Conservation (phyloP, 768 basidiomycete genomes). For the Stropharia rugosoannulata region DNA sequence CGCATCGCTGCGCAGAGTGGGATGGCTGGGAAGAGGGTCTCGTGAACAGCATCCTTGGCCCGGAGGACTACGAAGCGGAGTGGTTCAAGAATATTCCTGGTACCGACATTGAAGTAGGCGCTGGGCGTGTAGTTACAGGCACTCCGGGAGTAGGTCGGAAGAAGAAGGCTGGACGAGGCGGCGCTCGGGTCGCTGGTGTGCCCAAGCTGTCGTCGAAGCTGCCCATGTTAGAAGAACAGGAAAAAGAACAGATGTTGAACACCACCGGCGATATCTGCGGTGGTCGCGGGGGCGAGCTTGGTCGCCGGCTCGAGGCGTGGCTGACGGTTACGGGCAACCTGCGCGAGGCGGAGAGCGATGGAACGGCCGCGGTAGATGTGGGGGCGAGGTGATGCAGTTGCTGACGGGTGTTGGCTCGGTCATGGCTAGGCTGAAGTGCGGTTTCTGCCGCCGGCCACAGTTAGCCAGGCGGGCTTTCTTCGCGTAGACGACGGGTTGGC, state of each 20-base stretch:
- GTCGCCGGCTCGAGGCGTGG: slow-evolving; percentile 75
- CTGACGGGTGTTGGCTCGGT: background rate
- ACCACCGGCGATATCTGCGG: slow-evolving; percentile 77
- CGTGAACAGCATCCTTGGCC: slow-evolving; percentile 70
- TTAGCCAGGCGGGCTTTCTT: too few species aligned
- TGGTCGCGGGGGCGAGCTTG: slow-evolving; percentile 76
- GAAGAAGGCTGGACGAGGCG: slow-evolving; percentile 9
- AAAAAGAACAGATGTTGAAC: slow-evolving; percentile 69
- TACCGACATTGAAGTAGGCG: background rate
- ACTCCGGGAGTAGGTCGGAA: background rate
- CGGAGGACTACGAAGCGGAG: slow-evolving; percentile 67
- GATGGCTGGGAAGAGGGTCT: slow-evolving; percentile 92
- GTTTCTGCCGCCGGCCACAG: too few species aligned
- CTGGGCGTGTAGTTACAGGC: background rate
- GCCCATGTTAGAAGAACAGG: slow-evolving; percentile 58
- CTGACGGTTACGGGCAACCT: slow-evolving; percentile 45
- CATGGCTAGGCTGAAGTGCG: too few species aligned
- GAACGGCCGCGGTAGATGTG: background rate
- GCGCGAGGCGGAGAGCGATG: slow-evolving; percentile 11
- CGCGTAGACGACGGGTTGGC: too few species aligned
- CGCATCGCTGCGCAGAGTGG: slow-evolving; percentile 84
- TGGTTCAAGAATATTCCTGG: slow-evolving; percentile 48
- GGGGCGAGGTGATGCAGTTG: background rate
- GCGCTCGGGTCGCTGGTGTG: background rate
- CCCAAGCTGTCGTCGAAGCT: slow-evolving; percentile 42